A percentile compares a stretch with the other conserved stretches of the same genome.
Conservation (phyloP, 768 basidiomycete species). For the Lentinula raphanica region DNA sequence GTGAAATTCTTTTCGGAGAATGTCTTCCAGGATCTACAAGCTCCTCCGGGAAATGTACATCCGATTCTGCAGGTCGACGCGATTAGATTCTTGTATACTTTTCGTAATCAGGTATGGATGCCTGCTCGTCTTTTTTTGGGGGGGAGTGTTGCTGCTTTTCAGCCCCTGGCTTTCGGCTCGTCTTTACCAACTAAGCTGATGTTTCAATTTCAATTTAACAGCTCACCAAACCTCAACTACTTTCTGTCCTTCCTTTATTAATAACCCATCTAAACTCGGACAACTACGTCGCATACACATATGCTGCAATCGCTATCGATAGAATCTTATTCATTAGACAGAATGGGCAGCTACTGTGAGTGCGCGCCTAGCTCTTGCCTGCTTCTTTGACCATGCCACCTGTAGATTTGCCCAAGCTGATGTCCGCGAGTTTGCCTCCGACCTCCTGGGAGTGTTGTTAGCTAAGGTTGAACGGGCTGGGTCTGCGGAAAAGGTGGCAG, state of each 20-base stretch:
- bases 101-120: constrained; percentile 80
- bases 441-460: constrained; percentile 68
- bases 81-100: constrained; percentile 90
- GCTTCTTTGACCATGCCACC: background rate
- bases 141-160: constrained; percentile 1
- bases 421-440: constrained; percentile 75
- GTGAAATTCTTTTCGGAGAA: constrained; percentile 94
- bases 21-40: constrained; percentile 81
- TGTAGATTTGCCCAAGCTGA: constrained; percentile 83
- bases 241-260: constrained; percentile 85
- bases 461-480: constrained; percentile 71
- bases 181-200: too few species aligned
- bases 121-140: background rate
- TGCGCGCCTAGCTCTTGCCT: constrained; percentile 5
- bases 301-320: constrained; percentile 98
- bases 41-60: constrained; percentile 61
- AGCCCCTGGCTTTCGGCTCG: too few species aligned
- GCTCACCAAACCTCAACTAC: constrained; percentile 90
- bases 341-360: constrained; percentile 67
- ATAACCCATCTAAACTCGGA: constrained; percentile 72
- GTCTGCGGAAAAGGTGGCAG: constrained; percentile 88
- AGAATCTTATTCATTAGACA: constrained; percentile 89
- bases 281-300: constrained; percentile 92
- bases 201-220: constrained; percentile 21
- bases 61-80: constrained; percentile 95